Conservation (phyloP, 768 basidiomycete species). For the Auriscalpium microsporum region DNA sequence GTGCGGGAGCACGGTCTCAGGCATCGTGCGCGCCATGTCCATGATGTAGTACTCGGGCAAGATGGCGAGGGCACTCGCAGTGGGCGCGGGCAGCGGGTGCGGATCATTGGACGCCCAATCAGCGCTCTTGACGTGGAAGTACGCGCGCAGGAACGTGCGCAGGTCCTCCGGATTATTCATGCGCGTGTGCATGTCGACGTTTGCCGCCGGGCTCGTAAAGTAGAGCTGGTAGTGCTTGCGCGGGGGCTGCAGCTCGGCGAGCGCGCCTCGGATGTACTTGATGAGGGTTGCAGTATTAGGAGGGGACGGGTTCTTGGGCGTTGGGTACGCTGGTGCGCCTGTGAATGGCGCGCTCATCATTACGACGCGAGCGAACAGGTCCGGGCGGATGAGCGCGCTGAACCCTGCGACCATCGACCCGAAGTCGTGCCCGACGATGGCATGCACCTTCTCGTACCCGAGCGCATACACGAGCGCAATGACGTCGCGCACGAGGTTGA, state of each 20-base stretch:
- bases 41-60: constrained; percentile 59
- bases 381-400: constrained; percentile 46
- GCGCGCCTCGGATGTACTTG: constrained; percentile 9
- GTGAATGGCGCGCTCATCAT: constrained; percentile 54
- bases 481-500: constrained; percentile 45
- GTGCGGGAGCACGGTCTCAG: constrained; percentile 32
- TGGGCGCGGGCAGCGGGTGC: constrained; percentile 27
- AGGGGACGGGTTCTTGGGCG: constrained; percentile 5
- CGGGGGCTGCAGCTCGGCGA: constrained; percentile 39
- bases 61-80: constrained; percentile 27
- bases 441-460: constrained; percentile 36
- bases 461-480: constrained; percentile 43
- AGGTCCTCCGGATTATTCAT: constrained; percentile 33
- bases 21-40: constrained; percentile 46
- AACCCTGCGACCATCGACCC: constrained; percentile 46
- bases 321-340: constrained; percentile 29
- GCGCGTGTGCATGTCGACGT: constrained; percentile 33
- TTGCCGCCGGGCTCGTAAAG: constrained; percentile 38
- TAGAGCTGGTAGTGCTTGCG: constrained; percentile 52
- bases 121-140: constrained; percentile 52
- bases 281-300: constrained; percentile 3
- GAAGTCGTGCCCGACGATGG: constrained; percentile 56
- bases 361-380: constrained; percentile 47
- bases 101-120: constrained; percentile 39
- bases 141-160: constrained; percentile 40